phyloP scores from a whole-genome alignment of 805 yeast genomes.

The Saccharomycopsis schoenii region DNA sequence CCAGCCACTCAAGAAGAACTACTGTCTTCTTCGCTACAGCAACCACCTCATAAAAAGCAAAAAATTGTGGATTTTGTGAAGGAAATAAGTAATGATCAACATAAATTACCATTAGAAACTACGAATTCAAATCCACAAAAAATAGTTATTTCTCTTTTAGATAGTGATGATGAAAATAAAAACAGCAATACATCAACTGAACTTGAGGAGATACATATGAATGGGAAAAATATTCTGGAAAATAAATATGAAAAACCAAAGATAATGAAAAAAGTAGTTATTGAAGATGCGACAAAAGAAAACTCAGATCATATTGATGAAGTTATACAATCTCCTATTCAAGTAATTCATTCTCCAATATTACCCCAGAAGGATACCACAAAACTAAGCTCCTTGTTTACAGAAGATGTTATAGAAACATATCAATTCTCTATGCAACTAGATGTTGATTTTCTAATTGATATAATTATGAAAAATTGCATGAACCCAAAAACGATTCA shows the following conservation, averaged over 20 bases:
- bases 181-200: neutral
- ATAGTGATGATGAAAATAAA: neutral
- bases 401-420: conserved; percentile 22
- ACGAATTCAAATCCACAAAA: neutral
- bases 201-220: neutral
- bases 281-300: neutral
- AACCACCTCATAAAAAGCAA: neutral
- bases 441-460: conserved; percentile 28
- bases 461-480: conserved; percentile 21
- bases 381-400: conserved; percentile 1
- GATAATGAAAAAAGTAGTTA: too few relatives aligned
- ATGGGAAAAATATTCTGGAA: neutral
- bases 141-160: neutral
- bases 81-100: too few relatives aligned
- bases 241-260: neutral
- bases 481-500: conserved; percentile 22
- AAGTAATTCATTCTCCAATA: conserved; percentile 5
- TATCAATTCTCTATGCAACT: conserved; percentile 34
- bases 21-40: neutral
- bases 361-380: conserved; percentile 8
- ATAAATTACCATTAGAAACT: too few relatives aligned
- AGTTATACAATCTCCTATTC: conserved; percentile 7
- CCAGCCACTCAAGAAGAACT: neutral
- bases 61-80: neutral
- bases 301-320: too few relatives aligned